Evolutionary conservation across 768 basidiomycete species (phyloP).

Genomic region (Trametes cinnabarina): DNA sequence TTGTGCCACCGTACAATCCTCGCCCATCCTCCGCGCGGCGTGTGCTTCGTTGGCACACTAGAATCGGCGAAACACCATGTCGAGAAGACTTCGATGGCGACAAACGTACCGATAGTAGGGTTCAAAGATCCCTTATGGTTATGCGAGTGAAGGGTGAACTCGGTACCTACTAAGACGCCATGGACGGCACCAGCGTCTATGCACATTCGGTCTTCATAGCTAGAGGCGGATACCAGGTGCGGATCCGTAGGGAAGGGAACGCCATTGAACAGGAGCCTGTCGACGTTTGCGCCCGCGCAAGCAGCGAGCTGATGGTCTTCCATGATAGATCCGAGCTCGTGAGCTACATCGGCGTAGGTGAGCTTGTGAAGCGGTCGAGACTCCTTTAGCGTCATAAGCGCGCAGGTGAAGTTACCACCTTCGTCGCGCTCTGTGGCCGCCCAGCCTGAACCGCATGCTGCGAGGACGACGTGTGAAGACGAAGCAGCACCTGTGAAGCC

Average conservation of each 20-base stretch:
- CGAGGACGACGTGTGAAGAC: constrained; percentile 51
- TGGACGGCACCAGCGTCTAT: constrained; percentile 60
- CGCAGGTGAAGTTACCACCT: constrained; percentile 60
- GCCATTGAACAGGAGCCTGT: constrained; percentile 53
- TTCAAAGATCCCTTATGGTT: constrained; percentile 60
- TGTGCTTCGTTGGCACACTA: constrained; percentile 31
- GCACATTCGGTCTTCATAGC: constrained; percentile 41
- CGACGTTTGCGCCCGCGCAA: constrained; percentile 48
- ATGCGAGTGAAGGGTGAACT: constrained; percentile 60
- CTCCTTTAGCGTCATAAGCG: constrained; percentile 48
- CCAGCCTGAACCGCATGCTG: constrained; percentile 55
- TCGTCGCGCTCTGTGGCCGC: constrained; percentile 60
- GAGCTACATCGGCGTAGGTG: constrained; percentile 48
- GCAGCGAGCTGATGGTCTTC: constrained; percentile 47
- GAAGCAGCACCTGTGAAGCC: constrained; percentile 42
- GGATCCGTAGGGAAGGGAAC: constrained; percentile 54
- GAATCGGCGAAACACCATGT: constrained; percentile 56
- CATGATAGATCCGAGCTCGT: constrained; percentile 39
- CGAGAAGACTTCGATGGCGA: constrained; percentile 51
- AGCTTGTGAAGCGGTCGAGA: constrained; percentile 51
- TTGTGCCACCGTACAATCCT: constrained; percentile 54
- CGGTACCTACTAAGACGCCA: constrained; percentile 61
- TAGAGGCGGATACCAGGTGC: constrained; percentile 41
- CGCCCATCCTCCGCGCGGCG: constrained; percentile 52
- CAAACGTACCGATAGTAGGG: constrained; percentile 47